Evolutionary conservation across 2,329 filamentous ascomycete genomes (phyloP).

Genomic region (Dactylella cylindrospora): DNA sequence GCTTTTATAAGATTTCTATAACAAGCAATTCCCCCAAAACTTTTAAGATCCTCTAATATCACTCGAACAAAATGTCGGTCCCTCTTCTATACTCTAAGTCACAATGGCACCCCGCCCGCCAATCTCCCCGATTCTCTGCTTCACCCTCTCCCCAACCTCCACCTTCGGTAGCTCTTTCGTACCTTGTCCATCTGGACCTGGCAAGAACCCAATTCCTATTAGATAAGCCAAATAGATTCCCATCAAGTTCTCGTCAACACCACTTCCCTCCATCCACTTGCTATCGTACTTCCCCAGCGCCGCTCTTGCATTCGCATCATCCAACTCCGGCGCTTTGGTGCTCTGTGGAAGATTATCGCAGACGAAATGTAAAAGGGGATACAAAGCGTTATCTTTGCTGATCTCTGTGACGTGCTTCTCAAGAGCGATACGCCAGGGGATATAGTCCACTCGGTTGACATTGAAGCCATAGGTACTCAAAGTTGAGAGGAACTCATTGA

Average conservation of each 20-base stretch:
- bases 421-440: constrained; percentile 68
- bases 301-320: constrained; percentile 68
- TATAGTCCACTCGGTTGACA: constrained; percentile 67
- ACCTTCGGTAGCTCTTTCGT: constrained; percentile 54
- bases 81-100: constrained; percentile 10
- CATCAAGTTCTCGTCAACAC: constrained; percentile 63
- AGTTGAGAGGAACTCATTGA: constrained; percentile 73
- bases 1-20: too few relatives aligned
- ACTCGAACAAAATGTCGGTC: too few relatives aligned
- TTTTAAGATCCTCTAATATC: too few relatives aligned
- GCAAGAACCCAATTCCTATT: constrained; percentile 64
- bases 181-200: constrained; percentile 53
- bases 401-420: constrained; percentile 67
- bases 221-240: constrained; percentile 67
- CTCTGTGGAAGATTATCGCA: constrained; percentile 68
- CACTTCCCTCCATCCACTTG: constrained; percentile 59
- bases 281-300: constrained; percentile 64
- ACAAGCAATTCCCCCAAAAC: too few relatives aligned
- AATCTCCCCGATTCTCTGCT: constrained; percentile 57
- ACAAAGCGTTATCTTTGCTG: constrained; percentile 69
- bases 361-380: constrained; percentile 74
- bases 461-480: constrained; percentile 73
- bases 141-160: constrained; percentile 56
- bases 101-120: constrained; percentile 57
- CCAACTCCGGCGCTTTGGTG: constrained; percentile 71